These are phyloP conservation scores for Hyaloscypha bicolor DNA, from an alignment of 495 filamentous ascomycete species.

Conservation along the genomic window DNA sequence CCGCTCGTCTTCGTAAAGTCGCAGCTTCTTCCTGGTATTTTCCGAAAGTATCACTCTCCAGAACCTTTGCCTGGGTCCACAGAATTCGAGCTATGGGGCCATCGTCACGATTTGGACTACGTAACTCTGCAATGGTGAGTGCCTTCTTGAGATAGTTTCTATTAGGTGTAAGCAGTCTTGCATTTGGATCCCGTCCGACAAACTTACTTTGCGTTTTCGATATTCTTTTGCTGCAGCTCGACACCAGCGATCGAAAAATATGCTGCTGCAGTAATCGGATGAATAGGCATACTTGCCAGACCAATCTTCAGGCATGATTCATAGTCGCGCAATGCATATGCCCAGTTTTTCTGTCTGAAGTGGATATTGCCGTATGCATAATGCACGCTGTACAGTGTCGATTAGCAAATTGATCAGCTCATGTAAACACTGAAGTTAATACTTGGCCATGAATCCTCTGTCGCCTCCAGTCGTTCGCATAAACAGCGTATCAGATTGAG, in stretches of 20 bases:
- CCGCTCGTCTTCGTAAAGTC: too few species aligned
- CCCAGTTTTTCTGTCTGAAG: constrained; percentile 4
- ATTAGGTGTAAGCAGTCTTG: not conserved
- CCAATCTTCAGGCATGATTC: constrained; percentile 12
- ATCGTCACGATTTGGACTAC: constrained; percentile 9
- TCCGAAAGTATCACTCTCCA: not conserved
- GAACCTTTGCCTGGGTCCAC: constrained; percentile 10
- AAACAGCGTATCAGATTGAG: constrained; percentile 4
- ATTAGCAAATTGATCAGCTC: not conserved
- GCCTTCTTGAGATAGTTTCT: constrained; percentile 8
- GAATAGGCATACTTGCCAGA: constrained; percentile 11
- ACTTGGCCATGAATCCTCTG: constrained; percentile 22
- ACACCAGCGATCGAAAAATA: constrained; percentile 19
- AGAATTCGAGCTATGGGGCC: constrained; percentile 8
- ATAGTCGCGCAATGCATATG: constrained; percentile 4
- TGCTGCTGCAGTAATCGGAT: constrained; percentile 21
- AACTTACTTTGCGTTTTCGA: not conserved
- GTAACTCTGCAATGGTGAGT: not conserved
- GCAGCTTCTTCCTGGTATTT: too few species aligned
- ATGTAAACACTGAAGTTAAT: not conserved
- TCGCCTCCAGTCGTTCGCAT: constrained; percentile 3
- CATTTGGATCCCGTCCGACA: too few species aligned
- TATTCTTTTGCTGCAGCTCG: not conserved
- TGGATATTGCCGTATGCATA: constrained; percentile 21
- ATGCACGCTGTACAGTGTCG: constrained; percentile 1